Base-by-base conservation (phyloP, 768 basidiomycete species). In the Cystofilobasidium ferigula region DNA sequence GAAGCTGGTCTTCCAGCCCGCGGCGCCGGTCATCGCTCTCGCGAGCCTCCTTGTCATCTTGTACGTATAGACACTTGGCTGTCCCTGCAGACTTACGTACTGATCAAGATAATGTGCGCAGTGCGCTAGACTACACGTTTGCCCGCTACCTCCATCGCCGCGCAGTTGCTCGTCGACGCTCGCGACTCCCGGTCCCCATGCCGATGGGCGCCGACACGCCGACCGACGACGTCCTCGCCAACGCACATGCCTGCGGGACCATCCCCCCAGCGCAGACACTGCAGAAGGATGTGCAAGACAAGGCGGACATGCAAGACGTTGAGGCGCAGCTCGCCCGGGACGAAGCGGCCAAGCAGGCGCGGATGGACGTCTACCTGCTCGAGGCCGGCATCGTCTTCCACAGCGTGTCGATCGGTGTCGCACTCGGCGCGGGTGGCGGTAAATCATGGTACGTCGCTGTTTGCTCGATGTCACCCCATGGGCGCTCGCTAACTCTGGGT, bases 401-500 rank as follows among this genome's bases (percentile, higher is more conserved):
- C 63, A 69, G 61, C 34, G 75, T 77, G 70, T 76, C 76, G 76
- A 77, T 77, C 42, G 77, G 77, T 5, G 74, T 77, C 8, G 72
- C 73, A 1, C 71, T 76, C 24, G 70, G 73, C 16, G 69, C 71
- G 0, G 51, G 45, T 5, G 70, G 70, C 22, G 74, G 76, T 1
- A 60, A 26, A 7, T 32, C 51, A 1, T 54, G 51, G 51, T 54
- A 28, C 13, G 51, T 32, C 3, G 26, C 51, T 22, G 13, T 6
- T 8, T 54, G 10, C 8, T 2, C 22, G 3, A 7, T 22, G 48
- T 7, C 26, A 26, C 2, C 24, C 6, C 2, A 24, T 7, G 20
- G 4, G 9, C 48, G n/a, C 3, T 7, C 24, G 48, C n/a, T 51
- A 24, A 51, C 3, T 24, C 26, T 20, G 3, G n/a, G 5, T 20